Evolutionary conservation across 805 yeast genomes (phyloP).

Genomic region (Candida loeiensis): DNA sequence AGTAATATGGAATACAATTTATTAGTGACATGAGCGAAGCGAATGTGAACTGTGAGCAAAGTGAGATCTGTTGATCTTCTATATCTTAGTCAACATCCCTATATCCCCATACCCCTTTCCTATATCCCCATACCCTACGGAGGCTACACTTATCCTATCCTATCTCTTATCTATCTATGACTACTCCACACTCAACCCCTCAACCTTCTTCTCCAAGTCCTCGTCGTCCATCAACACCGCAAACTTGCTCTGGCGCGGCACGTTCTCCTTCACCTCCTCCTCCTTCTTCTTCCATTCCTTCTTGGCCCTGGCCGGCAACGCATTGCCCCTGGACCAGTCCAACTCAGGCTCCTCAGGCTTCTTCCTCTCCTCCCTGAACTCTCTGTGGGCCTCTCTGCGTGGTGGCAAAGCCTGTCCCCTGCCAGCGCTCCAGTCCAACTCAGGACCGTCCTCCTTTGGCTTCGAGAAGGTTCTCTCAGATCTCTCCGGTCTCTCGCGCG

Average conservation of each 20-base stretch:
- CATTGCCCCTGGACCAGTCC: slow-evolving; percentile 39
- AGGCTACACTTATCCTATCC: neutral
- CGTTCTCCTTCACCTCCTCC: slow-evolving; percentile 20
- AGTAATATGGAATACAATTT: neutral
- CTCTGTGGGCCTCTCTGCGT: slow-evolving; percentile 15
- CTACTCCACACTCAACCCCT: slow-evolving; percentile 9
- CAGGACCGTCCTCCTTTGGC: slow-evolving; percentile 26
- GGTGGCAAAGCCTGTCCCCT: slow-evolving; percentile 33
- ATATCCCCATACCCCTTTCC: too few species aligned
- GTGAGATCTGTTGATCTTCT: too few species aligned
- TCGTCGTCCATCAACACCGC: slow-evolving; percentile 48
- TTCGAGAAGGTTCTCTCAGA: slow-evolving; percentile 25
- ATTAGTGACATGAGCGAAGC: neutral
- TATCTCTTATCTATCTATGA: slow-evolving; percentile 1
- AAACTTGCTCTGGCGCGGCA: slow-evolving; percentile 43
- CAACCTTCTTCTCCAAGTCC: slow-evolving; percentile 17
- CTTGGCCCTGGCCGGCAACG: slow-evolving; percentile 23
- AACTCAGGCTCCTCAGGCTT: slow-evolving; percentile 24
- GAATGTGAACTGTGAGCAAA: too few species aligned
- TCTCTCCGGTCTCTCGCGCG: slow-evolving; percentile 29
- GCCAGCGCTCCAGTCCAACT: slow-evolving; percentile 38
- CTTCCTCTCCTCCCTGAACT: slow-evolving; percentile 13
- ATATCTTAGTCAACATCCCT: too few species aligned
- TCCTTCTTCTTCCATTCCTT: slow-evolving; percentile 6
- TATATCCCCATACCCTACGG: too few species aligned